phyloP scores from a whole-genome alignment of 2,329 filamentous ascomycete species.

The Colletotrichum chrysophilum region DNA sequence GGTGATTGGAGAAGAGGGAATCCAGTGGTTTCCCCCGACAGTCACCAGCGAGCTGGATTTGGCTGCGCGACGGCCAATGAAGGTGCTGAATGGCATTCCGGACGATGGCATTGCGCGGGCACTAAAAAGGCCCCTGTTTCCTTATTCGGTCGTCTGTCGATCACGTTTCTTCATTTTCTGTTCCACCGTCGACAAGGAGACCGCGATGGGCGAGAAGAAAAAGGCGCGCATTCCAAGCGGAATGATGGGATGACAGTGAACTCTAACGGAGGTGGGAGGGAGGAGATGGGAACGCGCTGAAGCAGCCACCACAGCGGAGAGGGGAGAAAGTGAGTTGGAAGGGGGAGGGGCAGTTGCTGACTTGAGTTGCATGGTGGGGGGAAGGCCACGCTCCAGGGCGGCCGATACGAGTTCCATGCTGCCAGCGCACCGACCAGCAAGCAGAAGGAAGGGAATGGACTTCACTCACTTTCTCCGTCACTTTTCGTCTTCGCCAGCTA shows the following conservation, averaged over 20 bases:
- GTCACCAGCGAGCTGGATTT: slow-evolving; percentile 1
- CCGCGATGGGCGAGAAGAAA: not conserved
- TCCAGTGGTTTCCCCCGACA: slow-evolving; percentile 13
- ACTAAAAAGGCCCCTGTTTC: slow-evolving; percentile 4
- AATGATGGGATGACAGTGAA: not conserved
- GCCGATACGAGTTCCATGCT: not conserved
- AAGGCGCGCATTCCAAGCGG: not conserved
- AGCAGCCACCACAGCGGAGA: not conserved
- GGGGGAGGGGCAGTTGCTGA: not conserved
- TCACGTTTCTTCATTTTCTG: not conserved
- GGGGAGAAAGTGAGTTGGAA: not conserved
- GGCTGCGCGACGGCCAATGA: slow-evolving; percentile 14
- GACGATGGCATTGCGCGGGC: slow-evolving; percentile 6
- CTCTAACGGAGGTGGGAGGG: not conserved
- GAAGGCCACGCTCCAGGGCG: not conserved
- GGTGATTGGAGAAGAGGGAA: slow-evolving; percentile 23
- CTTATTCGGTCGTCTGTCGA: slow-evolving; percentile 12
- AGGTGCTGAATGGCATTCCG: not conserved
- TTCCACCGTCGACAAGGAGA: not conserved
- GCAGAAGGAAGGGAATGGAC: not conserved
- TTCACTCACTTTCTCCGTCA: not conserved
- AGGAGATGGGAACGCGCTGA: not conserved
- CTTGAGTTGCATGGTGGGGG: not conserved
- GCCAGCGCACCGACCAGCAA: not conserved
- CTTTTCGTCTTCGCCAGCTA: not conserved